These are phyloP conservation scores for Epichloe bromicola DNA, from an alignment of 2,329 filamentous ascomycete species.

Conservation along the genomic window DNA sequence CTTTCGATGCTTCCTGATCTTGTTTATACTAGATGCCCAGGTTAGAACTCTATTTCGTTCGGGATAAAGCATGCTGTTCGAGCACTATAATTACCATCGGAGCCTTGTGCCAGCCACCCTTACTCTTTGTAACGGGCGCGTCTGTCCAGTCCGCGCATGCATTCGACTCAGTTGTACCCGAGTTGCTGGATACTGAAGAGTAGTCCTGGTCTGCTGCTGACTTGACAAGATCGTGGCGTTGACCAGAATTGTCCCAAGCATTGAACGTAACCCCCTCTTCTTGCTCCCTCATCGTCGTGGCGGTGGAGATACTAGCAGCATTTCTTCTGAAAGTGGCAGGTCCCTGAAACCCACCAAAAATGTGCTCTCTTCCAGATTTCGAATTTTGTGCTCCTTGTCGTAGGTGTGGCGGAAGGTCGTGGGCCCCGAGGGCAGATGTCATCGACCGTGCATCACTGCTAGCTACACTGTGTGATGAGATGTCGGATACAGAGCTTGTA, in stretches of 20 bases:
- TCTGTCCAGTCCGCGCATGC: neutral
- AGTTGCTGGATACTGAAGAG: constrained; percentile 4
- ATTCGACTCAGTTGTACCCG: neutral
- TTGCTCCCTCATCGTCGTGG: constrained; percentile 15
- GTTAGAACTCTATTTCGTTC: neutral
- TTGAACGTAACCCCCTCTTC: constrained; percentile 12
- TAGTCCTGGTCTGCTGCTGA: constrained; percentile 9
- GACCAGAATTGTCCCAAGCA: constrained; percentile 19
- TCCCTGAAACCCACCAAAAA: neutral
- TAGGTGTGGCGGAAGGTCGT: constrained; percentile 1
- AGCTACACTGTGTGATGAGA: neutral
- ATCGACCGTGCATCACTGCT: neutral
- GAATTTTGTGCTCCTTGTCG: neutral
- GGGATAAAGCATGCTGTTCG: neutral
- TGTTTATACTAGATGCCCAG: neutral
- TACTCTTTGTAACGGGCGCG: neutral
- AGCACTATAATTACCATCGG: constrained; percentile 4
- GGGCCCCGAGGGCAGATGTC: neutral
- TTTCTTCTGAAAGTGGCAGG: neutral
- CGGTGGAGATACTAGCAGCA: constrained; percentile 15
- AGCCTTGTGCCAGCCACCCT: constrained; percentile 14
- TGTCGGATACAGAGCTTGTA: neutral
- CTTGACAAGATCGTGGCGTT: constrained; percentile 12
- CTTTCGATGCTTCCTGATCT: neutral
- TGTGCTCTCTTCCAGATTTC: neutral